Percentiles rank a stretch among this genome's conserved stretches.
Conservation (phyloP, 441 rosid genomes). For the Gossypium lobatum region DNA sequence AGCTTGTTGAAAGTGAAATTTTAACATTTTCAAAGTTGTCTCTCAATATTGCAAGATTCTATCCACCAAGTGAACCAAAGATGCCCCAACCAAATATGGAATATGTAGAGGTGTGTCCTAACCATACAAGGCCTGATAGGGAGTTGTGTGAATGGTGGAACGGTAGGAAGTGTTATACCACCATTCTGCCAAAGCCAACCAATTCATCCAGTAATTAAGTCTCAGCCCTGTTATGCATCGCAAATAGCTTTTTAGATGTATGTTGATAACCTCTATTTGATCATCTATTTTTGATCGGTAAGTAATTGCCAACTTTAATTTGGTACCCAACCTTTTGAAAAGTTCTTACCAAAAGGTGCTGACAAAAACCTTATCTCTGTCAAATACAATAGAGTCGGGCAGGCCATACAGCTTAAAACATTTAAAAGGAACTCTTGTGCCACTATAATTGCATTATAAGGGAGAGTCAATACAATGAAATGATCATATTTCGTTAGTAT, state of each 20-base stretch:
- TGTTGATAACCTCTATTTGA: neutral
- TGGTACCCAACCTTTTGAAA: too few relatives aligned
- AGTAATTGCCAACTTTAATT: too few relatives aligned
- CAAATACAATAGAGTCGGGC: neutral
- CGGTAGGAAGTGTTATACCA: neutral
- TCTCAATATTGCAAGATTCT: neutral
- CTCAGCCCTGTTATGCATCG: neutral
- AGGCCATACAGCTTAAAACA: neutral
- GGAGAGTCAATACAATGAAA: neutral
- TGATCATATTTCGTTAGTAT: neutral
- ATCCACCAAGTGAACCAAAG: neutral
- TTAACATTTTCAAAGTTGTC: neutral
- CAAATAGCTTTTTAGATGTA: neutral
- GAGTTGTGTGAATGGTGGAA: neutral
- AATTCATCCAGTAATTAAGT: neutral
- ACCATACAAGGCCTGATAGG: neutral
- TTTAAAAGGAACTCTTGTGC: neutral
- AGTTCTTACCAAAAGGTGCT: too few relatives aligned
- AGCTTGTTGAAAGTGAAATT: too few relatives aligned
- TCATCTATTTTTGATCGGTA: neutral
- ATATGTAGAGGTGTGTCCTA: neutral
- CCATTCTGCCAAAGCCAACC: neutral
- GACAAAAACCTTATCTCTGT: too few relatives aligned
- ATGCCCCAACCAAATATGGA: neutral
- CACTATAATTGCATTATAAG: neutral